Percentiles rank a stretch among this genome's conserved stretches.
phyloP scores from a whole-genome alignment of 73 alveolate genomes.

The Tetrahymena borealis region DNA sequence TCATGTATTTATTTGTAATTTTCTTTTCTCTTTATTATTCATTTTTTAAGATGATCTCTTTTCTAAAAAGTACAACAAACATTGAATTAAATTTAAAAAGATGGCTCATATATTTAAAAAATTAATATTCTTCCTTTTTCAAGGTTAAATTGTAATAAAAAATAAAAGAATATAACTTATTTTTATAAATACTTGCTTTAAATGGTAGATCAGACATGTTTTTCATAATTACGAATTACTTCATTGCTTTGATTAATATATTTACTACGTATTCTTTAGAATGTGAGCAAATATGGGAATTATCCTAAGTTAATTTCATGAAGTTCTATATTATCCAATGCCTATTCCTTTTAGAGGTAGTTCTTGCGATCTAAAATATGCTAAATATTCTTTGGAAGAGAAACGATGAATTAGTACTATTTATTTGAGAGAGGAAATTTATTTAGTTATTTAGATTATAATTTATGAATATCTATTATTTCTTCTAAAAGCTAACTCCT shows the following conservation, averaged over 20 bases:
- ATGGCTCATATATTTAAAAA: too few species aligned
- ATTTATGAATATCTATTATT: background rate
- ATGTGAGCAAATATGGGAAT: background rate
- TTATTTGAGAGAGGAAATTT: background rate
- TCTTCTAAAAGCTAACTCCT: background rate
- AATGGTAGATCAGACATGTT: too few species aligned
- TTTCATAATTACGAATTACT: background rate
- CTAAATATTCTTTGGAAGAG: background rate
- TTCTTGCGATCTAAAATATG: background rate
- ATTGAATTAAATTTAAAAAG: too few species aligned
- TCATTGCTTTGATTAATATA: background rate
- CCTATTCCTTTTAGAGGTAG: background rate
- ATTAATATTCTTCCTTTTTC: too few species aligned
- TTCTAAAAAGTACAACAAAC: too few species aligned
- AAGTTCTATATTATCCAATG: background rate
- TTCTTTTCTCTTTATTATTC: too few species aligned
- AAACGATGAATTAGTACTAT: background rate
- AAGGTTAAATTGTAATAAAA: background rate
- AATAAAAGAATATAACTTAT: background rate
- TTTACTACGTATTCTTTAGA: background rate
- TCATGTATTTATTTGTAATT: too few species aligned
- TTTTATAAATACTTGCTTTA: background rate
- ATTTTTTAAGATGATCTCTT: too few species aligned
- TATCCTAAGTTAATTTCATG: background rate
- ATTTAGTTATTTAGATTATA: background rate